Evolutionary conservation across 2,329 filamentous ascomycete genomes (phyloP).

Genomic region (Chaetomium sp.): DNA sequence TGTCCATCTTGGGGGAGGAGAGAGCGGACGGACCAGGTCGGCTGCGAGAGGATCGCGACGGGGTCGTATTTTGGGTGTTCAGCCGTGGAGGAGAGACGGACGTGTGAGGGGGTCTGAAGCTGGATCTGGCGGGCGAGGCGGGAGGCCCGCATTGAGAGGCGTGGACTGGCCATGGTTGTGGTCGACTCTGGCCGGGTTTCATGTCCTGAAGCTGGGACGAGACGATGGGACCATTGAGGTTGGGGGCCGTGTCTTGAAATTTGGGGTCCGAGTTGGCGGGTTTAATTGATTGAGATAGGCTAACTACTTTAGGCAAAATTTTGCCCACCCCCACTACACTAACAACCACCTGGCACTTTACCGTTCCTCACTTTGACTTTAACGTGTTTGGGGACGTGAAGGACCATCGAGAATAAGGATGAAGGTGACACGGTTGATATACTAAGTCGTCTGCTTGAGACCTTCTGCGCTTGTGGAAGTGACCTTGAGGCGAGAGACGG

Average conservation of each 20-base stretch:
- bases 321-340: no score
- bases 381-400: no score
- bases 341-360: no score
- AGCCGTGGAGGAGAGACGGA: neutral
- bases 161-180: conserved; percentile 1
- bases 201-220: neutral
- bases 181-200: neutral
- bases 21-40: conserved; percentile 77
- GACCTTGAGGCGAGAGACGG: no score
- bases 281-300: neutral
- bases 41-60: conserved; percentile 45
- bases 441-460: no score
- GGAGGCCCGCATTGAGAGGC: neutral
- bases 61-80: conserved; percentile 6
- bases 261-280: neutral
- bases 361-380: no score
- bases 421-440: no score
- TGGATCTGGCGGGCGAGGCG: neutral
- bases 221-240: neutral
- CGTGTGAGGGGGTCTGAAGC: neutral
- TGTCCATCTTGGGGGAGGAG: conserved; percentile 42
- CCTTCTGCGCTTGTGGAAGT: no score
- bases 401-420: no score
- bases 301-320: no score
- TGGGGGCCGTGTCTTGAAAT: neutral